Evolutionary conservation across 768 basidiomycete genomes (phyloP).

Genomic region (Amanita rubescens): DNA sequence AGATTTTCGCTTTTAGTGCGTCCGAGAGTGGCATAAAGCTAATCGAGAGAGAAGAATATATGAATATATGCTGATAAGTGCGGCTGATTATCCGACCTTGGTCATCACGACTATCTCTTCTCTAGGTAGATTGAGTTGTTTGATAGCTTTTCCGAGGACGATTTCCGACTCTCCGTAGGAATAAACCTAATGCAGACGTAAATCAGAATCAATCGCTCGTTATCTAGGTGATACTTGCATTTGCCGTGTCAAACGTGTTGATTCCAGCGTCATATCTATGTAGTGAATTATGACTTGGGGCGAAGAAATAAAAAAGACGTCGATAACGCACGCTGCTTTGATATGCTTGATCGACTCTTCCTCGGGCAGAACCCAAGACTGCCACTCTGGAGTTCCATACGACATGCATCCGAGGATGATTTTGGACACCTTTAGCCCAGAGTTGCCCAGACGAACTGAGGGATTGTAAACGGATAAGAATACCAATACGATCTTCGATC

Average conservation of each 20-base stretch:
- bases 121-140: slow-evolving; percentile 54
- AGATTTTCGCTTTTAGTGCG: slow-evolving; percentile 18
- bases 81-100: no score
- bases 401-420: neutral
- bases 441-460: neutral
- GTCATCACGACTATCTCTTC: slow-evolving; percentile 75
- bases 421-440: neutral
- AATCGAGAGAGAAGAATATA: no score
- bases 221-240: no score
- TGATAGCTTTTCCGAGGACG: slow-evolving; percentile 67
- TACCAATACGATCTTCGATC: neutral
- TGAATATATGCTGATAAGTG: neutral
- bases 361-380: neutral
- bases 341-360: neutral
- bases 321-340: neutral
- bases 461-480: neutral
- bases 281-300: no score
- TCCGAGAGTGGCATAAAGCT: slow-evolving; percentile 9
- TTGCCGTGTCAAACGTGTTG: no score
- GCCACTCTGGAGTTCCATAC: neutral
- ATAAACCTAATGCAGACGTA: no score
- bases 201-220: no score
- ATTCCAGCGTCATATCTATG: no score
- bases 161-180: slow-evolving; percentile 60
- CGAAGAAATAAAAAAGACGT: no score